A percentile compares a stretch with the other conserved stretches of the same genome.
These are phyloP conservation scores for Pouteria campechiana DNA, from an alignment of 179 eudicot genomes.

Conservation along the genomic window DNA sequence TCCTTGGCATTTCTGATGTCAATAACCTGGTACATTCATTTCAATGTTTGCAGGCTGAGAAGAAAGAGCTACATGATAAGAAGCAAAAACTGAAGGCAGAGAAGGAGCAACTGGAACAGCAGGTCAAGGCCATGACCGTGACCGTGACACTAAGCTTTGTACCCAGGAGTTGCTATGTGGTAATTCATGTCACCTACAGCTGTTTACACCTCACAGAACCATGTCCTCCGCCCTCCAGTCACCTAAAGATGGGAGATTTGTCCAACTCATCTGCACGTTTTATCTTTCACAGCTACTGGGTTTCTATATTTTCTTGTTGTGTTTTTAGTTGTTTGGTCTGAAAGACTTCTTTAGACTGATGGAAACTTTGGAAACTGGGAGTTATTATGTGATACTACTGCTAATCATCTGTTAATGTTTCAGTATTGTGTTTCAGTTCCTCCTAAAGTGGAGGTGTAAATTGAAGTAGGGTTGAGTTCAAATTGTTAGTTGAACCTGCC, in stretches of 20 bases:
- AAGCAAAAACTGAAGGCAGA: conserved; percentile 21
- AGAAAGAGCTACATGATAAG: conserved; percentile 22
- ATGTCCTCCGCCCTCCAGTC: conserved; percentile 25
- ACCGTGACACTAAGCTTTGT: conserved; percentile 44
- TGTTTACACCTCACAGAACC: conserved; percentile 25
- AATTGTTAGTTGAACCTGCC: too few relatives aligned
- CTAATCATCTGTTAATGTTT: too few relatives aligned
- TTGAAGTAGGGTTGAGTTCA: too few relatives aligned
- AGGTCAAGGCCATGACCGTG: conserved; percentile 13
- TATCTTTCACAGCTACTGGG: too few relatives aligned
- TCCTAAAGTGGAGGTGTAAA: too few relatives aligned
- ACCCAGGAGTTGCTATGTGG: conserved; percentile 31
- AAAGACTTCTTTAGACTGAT: too few relatives aligned
- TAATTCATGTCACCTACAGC: conserved; percentile 24
- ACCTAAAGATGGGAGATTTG: conserved; percentile 18
- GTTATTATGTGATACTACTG: too few relatives aligned
- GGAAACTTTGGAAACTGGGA: too few relatives aligned
- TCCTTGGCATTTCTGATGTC: too few relatives aligned
- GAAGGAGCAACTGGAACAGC: conserved; percentile 21
- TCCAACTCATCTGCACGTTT: conserved; percentile 14
- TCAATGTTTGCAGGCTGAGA: conserved; percentile 13
- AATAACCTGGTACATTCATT: background rate
- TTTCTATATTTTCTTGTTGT: too few relatives aligned
- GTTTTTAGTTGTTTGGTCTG: too few relatives aligned
- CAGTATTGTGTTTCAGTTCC: too few relatives aligned